Evolutionary conservation across 192 early-diverging fungal genomes (phyloP).

Genomic region (Coemansia sp.): DNA sequence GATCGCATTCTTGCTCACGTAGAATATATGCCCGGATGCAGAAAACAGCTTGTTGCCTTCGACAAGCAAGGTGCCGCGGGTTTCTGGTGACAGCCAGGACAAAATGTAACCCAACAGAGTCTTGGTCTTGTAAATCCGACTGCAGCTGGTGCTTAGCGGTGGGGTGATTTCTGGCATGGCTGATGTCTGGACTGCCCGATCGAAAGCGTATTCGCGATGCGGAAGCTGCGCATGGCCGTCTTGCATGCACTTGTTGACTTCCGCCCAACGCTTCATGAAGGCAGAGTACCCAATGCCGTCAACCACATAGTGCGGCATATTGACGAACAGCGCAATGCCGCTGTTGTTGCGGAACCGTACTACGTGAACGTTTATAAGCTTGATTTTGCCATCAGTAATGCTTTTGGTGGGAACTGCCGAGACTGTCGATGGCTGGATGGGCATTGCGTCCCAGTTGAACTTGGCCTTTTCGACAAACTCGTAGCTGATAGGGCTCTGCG

Average conservation of each 20-base stretch:
- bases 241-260: constrained; percentile 22
- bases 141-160: constrained; percentile 11
- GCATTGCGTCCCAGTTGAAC: constrained; percentile 34
- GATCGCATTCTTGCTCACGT: not conserved
- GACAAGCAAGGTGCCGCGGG: constrained; percentile 17
- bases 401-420: constrained; percentile 8
- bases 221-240: constrained; percentile 2
- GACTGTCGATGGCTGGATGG: constrained; percentile 11
- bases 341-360: constrained; percentile 34
- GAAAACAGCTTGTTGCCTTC: not conserved
- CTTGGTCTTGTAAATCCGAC: constrained; percentile 6
- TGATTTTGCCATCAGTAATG: constrained; percentile 11
- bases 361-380: constrained; percentile 33
- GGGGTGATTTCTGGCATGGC: constrained; percentile 19
- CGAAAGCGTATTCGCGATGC: constrained; percentile 23
- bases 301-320: constrained; percentile 42
- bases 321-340: constrained; percentile 37
- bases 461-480: constrained; percentile 12
- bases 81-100: constrained; percentile 38
- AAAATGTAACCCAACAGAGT: constrained; percentile 24
- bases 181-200: constrained; percentile 18
- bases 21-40: not conserved
- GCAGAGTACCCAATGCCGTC: constrained; percentile 41
- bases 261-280: constrained; percentile 44
- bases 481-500: constrained; percentile 19